A percentile compares a stretch with the other conserved stretches of the same genome.
Conservation (phyloP, 2,329 filamentous ascomycete species). For the Penicillium hesseltinei region DNA sequence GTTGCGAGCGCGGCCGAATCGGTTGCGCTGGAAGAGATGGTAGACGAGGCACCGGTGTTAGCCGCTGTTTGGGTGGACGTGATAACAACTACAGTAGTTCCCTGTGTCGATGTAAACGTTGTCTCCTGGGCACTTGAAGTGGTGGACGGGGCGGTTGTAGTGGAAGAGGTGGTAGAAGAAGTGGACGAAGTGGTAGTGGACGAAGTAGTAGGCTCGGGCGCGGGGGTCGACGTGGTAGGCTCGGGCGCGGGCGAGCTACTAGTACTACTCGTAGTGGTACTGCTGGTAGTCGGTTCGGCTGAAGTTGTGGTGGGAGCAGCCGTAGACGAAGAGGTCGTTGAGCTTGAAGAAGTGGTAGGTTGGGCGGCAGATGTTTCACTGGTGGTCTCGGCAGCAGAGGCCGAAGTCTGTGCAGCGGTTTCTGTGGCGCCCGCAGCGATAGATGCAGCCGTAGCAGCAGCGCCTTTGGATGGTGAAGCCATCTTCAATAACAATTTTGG, state of each 20-base stretch:
- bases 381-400: background rate
- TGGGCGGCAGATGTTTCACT: background rate
- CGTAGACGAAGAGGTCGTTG: background rate
- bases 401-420: background rate
- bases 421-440: background rate
- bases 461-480: background rate
- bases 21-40: slow-evolving; percentile 8
- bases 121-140: slow-evolving; percentile 17
- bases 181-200: background rate
- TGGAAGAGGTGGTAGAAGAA: slow-evolving; percentile 3
- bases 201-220: slow-evolving; percentile 24
- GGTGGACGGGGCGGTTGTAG: slow-evolving; percentile 6
- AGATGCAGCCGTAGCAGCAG: background rate
- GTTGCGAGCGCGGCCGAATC: slow-evolving; percentile 26
- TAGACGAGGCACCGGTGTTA: slow-evolving; percentile 23
- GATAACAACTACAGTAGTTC: slow-evolving; percentile 15
- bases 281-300: slow-evolving; percentile 9
- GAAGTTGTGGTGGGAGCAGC: background rate
- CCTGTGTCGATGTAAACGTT: slow-evolving; percentile 16
- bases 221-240: slow-evolving; percentile 16
- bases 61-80: slow-evolving; percentile 12
- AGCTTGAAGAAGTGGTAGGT: slow-evolving; percentile 1
- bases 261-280: slow-evolving; percentile 15
- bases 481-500: background rate
- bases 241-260: slow-evolving; percentile 16